Base-by-base conservation (phyloP, 352 stramenopile species). In the Phytophthora pistaciae region DNA sequence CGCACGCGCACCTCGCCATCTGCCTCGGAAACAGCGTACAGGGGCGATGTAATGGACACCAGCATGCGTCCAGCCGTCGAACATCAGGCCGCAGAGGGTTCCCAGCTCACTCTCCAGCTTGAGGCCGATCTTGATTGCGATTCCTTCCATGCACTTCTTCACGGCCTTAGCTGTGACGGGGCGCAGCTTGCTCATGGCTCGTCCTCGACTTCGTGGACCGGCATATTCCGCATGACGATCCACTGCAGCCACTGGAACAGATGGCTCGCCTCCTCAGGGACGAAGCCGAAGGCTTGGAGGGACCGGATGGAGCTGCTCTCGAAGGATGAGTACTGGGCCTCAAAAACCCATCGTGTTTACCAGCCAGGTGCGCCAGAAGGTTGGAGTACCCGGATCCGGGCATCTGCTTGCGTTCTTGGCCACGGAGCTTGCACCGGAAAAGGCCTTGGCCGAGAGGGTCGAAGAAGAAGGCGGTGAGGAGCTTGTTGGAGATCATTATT, bases 101-200 rank as follows among this genome's bases (percentile, higher is more conserved):
- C 14, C 38, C 11, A 46, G 38, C 38, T 46, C 38, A 1, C 38
- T 14, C 38, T n/a, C 14, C 38, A 46, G 38, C 38, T 46, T 46
- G 11, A 46, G 11, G 38, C 38, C 38, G 11, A 46, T 46, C 38
- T 46, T 46, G 38, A 46, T 46, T 46, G 38, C 38, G 11, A 46
- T 46, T 46, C 11, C 38, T 46, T 46, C 14, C 38, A n/a, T 46
- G 38, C 11, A 46, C 38, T 46, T 46, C 38, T 46, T 46, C 11
- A 46, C 10, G 11, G 38, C 38, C 38, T 46, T 46, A 46, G 11
- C 38, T n/a, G 38, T 46, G 38, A 46, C 38, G 38, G 38, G 38
- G 1, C 27, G 52, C 27, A 42, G 27, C 18, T 58, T 58, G 52
- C 23, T 44, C 52, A 58, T 58, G 27, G 52, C 11, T 27, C 52